Conservation (phyloP, 192 early-diverging fungal species). For the Glomus cerebriforme region DNA sequence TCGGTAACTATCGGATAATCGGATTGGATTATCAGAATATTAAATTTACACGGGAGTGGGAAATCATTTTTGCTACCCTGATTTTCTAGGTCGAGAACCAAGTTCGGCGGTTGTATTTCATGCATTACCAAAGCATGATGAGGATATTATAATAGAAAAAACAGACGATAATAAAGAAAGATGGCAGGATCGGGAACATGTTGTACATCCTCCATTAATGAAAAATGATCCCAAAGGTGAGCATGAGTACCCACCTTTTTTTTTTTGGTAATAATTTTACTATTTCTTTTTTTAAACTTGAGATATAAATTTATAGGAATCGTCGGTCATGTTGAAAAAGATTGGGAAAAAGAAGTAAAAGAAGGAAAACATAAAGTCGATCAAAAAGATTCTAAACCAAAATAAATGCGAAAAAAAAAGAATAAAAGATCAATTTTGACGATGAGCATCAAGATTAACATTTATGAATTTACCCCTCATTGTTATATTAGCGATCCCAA, state of each 20-base stretch:
- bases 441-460: too few species aligned
- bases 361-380: not conserved
- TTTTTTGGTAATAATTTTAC: not conserved
- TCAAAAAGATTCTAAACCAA: not conserved
- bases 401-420: too few species aligned
- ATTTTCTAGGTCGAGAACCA: not conserved
- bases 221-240: not conserved
- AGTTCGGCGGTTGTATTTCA: not conserved
- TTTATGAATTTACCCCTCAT: too few species aligned
- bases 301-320: not conserved
- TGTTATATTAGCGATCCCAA: too few species aligned
- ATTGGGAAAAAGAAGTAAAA: not conserved
- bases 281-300: too few species aligned
- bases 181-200: not conserved
- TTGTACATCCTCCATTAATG: not conserved
- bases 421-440: too few species aligned
- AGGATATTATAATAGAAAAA: not conserved
- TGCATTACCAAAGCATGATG: not conserved
- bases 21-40: too few species aligned
- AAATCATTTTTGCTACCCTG: too few species aligned
- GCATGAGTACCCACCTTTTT: too few species aligned
- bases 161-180: not conserved
- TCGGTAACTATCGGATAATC: too few species aligned
- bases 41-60: too few species aligned
- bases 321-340: not conserved